A percentile compares a stretch with the other conserved stretches of the same genome.
Evolutionary conservation across 345 rosid genomes (phyloP).

Genomic region (Cardamine chenopodiifolia): DNA sequence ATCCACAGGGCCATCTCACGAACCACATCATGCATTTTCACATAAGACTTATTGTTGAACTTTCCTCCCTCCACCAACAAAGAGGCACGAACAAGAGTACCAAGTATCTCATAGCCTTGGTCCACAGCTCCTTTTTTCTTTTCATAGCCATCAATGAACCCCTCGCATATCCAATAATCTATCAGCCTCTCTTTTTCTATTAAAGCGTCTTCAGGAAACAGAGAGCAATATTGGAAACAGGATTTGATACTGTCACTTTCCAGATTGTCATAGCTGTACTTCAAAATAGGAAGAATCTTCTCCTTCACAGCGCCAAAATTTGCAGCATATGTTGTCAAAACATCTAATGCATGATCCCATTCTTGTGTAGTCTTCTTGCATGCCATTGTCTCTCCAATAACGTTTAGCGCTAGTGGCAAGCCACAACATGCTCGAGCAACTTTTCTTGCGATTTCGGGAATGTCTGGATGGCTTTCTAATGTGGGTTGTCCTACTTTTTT

Average conservation of each 20-base stretch:
- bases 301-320: slow-evolving; percentile 13
- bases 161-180: slow-evolving; percentile 22
- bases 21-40: slow-evolving; percentile 51
- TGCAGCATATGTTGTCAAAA: slow-evolving; percentile 14
- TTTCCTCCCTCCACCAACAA: slow-evolving; percentile 39
- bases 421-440: slow-evolving; percentile 19
- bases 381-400: slow-evolving; percentile 30
- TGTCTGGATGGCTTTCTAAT: slow-evolving; percentile 2
- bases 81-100: slow-evolving; percentile 25
- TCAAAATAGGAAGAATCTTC: slow-evolving; percentile 18
- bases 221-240: slow-evolving; percentile 6
- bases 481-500: slow-evolving; percentile 4
- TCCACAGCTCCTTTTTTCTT: slow-evolving; percentile 11
- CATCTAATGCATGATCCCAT: slow-evolving; percentile 7
- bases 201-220: neutral
- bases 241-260: neutral
- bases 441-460: slow-evolving; percentile 16
- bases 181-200: slow-evolving; percentile 9
- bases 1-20: slow-evolving; percentile 51
- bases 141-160: slow-evolving; percentile 10
- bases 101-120: slow-evolving; percentile 39
- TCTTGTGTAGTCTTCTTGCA: slow-evolving; percentile 10
- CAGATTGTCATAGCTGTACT: slow-evolving; percentile 21
- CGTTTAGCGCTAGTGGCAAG: slow-evolving; percentile 20
- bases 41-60: slow-evolving; percentile 23